phyloP scores from a whole-genome alignment of 2,329 filamentous ascomycete species.

The Paecilomyces sp. region DNA sequence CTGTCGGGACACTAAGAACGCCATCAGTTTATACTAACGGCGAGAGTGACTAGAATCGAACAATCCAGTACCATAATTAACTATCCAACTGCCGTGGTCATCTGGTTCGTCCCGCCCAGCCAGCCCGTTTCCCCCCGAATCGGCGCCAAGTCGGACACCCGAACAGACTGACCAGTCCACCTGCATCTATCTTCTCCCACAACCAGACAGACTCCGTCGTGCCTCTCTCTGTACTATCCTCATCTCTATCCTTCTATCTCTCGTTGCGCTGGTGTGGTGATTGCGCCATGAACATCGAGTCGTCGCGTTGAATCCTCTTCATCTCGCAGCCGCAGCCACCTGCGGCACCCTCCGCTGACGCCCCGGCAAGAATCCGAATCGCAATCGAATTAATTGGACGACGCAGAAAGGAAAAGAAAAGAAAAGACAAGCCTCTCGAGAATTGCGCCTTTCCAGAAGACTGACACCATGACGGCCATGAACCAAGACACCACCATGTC shows the following conservation, averaged over 20 bases:
- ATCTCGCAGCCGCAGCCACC: slow-evolving; percentile 9
- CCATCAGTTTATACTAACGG: neutral
- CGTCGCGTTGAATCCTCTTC: neutral
- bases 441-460: slow-evolving; percentile 1
- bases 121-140: neutral
- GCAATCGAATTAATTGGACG: neutral
- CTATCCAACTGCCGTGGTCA: neutral
- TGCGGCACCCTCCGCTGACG: slow-evolving; percentile 6
- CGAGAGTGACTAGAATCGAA: no score
- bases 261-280: neutral
- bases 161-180: neutral
- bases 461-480: slow-evolving; percentile 18
- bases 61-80: no score
- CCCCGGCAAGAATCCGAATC: neutral
- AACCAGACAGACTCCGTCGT: neutral
- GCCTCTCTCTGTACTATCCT: neutral
- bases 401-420: neutral
- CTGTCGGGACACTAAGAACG: neutral
- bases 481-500: slow-evolving; percentile 30
- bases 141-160: neutral
- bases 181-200: neutral
- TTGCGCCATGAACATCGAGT: neutral
- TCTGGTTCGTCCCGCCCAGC: neutral
- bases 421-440: neutral
- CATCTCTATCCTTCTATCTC: neutral